Conservation (phyloP, 768 basidiomycete genomes). For the Polyporus arcularius region DNA sequence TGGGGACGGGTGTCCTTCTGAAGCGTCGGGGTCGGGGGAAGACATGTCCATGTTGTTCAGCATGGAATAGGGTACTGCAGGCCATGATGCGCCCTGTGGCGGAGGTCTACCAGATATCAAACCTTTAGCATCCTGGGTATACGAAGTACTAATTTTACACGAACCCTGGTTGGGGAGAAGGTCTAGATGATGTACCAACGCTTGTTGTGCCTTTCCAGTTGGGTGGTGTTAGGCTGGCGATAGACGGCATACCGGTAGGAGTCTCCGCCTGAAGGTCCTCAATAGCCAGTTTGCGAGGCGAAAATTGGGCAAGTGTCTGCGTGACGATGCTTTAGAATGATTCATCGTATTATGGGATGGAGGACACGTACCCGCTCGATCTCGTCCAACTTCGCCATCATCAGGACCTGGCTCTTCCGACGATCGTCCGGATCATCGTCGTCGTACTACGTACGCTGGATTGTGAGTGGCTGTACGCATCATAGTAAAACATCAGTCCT, state of each 20-base stretch:
- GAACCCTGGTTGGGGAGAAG: conserved; percentile 20
- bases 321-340: background rate
- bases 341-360: background rate
- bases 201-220: conserved; percentile 11
- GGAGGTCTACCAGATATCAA: conserved; percentile 14
- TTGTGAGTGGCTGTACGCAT: conserved; percentile 21
- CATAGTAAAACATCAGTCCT: background rate
- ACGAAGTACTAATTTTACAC: conserved; percentile 8
- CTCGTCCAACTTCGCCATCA: conserved; percentile 77
- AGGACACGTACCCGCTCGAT: conserved; percentile 62
- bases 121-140: conserved; percentile 10
- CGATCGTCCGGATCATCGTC: conserved; percentile 73
- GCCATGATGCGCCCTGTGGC: conserved; percentile 34
- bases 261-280: conserved; percentile 24
- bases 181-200: conserved; percentile 6
- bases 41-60: conserved; percentile 25
- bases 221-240: conserved; percentile 16
- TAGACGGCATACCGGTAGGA: conserved; percentile 19
- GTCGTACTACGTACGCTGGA: conserved; percentile 50
- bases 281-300: conserved; percentile 25
- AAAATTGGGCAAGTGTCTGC: conserved; percentile 29
- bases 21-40: conserved; percentile 33
- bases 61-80: conserved; percentile 46
- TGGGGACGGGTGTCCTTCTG: conserved; percentile 47
- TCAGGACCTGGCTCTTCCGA: conserved; percentile 70